These are phyloP conservation scores for Lactarius hengduanensis DNA, from an alignment of 768 basidiomycete genomes.

Conservation along the genomic window DNA sequence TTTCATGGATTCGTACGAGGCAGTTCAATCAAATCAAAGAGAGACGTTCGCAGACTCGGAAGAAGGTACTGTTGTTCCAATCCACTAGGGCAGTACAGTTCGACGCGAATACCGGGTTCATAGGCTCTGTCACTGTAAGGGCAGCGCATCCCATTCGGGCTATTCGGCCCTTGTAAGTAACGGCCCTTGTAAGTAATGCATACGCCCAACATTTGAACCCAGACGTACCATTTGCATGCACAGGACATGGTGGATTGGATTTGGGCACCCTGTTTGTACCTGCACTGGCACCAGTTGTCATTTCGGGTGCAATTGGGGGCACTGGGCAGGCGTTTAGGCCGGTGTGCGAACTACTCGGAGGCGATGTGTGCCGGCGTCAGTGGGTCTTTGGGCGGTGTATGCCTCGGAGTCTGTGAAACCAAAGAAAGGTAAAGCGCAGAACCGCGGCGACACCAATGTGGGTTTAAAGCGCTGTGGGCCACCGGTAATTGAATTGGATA, in stretches of 20 bases:
- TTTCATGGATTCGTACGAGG: neutral
- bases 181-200: too few species aligned
- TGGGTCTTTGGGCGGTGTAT: too few species aligned
- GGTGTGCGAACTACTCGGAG: neutral
- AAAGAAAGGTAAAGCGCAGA: too few species aligned
- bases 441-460: too few species aligned
- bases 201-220: too few species aligned
- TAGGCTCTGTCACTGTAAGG: neutral
- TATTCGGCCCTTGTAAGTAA: neutral
- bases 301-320: neutral
- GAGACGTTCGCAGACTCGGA: neutral
- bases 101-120: neutral
- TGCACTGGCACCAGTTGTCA: neutral
- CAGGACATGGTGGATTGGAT: neutral
- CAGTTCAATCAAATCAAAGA: neutral
- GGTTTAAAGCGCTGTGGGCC: too few species aligned
- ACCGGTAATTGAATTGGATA: too few species aligned
- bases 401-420: too few species aligned
- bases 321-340: too few species aligned
- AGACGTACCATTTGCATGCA: neutral
- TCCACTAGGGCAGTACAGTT: neutral
- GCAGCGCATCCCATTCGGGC: neutral
- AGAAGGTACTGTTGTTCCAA: neutral
- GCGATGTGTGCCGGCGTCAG: too few species aligned
- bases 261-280: neutral